Evolutionary conservation across 768 basidiomycete species (phyloP), one percentile per base, ranked within the genome.

Genomic region (Naganishia kalamii): DNA sequence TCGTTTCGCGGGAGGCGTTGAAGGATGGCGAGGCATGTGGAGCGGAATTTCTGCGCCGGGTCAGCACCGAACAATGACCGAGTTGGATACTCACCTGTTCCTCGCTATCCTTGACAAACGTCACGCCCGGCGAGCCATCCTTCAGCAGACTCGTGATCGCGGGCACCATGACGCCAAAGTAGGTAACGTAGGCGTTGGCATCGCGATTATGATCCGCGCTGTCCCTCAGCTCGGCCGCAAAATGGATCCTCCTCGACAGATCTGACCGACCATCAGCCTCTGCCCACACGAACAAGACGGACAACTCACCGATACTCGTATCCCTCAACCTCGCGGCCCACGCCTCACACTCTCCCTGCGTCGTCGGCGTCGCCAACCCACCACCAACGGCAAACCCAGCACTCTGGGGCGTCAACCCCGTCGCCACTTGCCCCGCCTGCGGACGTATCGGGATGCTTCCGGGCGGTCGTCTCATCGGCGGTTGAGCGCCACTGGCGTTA

Each of bases 1-100:
- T 98, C 96, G 60, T 84, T 85, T 43, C 86, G 83, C 0, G 92
- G 90, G 13, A 97, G 82, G 44, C 92, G 87, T 78, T 92, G 88
- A 30, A 98, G 80, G 57, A 93, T 90, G 74, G 96, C 90, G 65
- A 98, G 83, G 17, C 96, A 83, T 41, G 87, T 85, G 69, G 88
- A 86, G 48, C 96, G 89, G 72, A 94, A 90, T 70, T 86, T 85
- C 79, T 88, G 88, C 15, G 32, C 3, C 7, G 17, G 2, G 33
- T 21, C 33, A 17, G 17, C 57, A 2, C 23, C 29, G n/a, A n/a
- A n/a, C n/a, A n/a, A n/a, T n/a, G n/a, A n/a, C n/a, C n/a, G n/a
- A n/a, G n/a, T n/a, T n/a, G n/a, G n/a, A n/a, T 13, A 70, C 74
- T 52, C 54, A 79, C 78, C 65, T 80, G 79, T 37, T 80, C 79